Percentiles rank a stretch among this genome's conserved stretches.
phyloP scores from a whole-genome alignment of 2,329 filamentous ascomycete species.

The Elsinoe batatas region DNA sequence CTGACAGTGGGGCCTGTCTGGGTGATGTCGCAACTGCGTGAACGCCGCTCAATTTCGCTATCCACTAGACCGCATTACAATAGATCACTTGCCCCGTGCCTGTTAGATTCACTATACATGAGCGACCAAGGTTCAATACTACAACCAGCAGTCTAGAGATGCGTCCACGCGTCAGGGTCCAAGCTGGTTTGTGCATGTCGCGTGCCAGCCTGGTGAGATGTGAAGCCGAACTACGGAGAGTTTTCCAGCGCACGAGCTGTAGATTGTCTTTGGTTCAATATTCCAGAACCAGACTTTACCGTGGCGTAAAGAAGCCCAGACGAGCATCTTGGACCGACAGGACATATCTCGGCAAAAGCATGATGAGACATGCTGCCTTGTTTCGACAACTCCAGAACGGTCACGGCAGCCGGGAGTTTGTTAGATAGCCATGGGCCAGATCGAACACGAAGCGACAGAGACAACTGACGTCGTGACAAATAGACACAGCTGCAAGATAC shows the following conservation, averaged over 20 bases:
- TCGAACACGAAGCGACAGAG: not conserved
- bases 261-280: not conserved
- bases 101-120: not conserved
- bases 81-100: too few relatives aligned
- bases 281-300: slow-evolving; percentile 2
- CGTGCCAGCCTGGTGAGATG: not conserved
- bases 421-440: not conserved
- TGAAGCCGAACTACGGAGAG: not conserved
- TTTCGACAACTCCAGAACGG: slow-evolving; percentile 1
- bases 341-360: not conserved
- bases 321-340: not conserved
- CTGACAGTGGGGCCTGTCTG: too few relatives aligned
- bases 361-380: slow-evolving; percentile 7
- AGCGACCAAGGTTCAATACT: not conserved
- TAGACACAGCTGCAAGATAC: not conserved
- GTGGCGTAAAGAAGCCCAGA: not conserved
- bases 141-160: not conserved
- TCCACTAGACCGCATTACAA: too few relatives aligned
- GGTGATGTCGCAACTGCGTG: too few relatives aligned
- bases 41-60: too few relatives aligned
- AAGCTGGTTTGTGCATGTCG: not conserved
- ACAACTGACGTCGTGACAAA: not conserved
- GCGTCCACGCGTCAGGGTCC: slow-evolving; percentile 1
- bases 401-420: not conserved
- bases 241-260: not conserved